Conservation (phyloP, 768 basidiomycete species). For the Naganishia onofrii region DNA sequence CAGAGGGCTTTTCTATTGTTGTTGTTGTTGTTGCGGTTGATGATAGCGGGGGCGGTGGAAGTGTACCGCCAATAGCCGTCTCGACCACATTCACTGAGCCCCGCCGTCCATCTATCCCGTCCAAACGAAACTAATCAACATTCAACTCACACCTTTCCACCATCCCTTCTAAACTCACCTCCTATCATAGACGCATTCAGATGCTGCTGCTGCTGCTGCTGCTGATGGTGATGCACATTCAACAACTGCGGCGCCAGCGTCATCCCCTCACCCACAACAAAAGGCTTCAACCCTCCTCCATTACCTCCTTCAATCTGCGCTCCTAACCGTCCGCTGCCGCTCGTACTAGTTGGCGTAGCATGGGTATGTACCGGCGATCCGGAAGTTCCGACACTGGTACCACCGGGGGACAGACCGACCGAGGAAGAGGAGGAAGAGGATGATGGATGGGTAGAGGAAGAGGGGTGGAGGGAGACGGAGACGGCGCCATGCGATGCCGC, state of each 20-base stretch:
- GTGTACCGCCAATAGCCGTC: neutral
- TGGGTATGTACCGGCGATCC: no score
- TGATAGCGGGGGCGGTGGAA: no score
- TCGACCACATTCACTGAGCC: neutral
- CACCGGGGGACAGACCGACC: neutral
- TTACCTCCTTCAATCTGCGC: neutral
- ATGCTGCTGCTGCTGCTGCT: neutral
- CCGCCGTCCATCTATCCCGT: neutral
- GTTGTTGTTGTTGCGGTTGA: neutral
- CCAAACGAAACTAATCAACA: no score
- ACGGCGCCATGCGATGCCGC: neutral
- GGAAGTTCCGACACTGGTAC: no score
- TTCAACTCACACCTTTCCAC: no score
- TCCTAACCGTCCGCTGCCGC: no score
- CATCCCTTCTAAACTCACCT: no score
- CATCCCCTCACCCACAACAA: neutral
- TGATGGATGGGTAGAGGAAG: neutral
- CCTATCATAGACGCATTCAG: neutral
- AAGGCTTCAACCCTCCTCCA: neutral
- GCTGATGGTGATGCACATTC: neutral
- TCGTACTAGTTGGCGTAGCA: no score
- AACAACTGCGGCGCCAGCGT: neutral
- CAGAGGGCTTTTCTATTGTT: constrained; percentile 19
- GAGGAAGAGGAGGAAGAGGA: neutral
- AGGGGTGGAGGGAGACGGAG: neutral